Conservation (phyloP, 495 filamentous ascomycete species). For the Talaromyces trachyspermus region DNA sequence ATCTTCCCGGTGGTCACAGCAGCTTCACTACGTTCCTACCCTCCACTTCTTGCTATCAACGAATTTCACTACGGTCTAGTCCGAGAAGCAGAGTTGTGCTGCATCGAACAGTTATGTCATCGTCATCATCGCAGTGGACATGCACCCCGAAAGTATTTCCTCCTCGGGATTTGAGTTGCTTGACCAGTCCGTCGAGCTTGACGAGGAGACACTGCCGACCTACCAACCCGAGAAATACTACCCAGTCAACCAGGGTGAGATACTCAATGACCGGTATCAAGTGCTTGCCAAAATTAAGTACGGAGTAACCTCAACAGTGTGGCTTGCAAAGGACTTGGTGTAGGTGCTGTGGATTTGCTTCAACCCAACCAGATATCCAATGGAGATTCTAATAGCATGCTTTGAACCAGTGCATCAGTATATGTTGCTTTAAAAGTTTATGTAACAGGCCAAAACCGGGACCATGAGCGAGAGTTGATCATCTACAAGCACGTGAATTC, state of each 20-base stretch:
- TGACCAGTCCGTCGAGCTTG: conserved; percentile 16
- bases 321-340: conserved; percentile 33
- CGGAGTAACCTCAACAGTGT: conserved; percentile 38
- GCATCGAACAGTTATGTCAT: neutral
- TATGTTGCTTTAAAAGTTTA: conserved; percentile 19
- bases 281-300: conserved; percentile 39
- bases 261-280: conserved; percentile 33
- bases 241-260: conserved; percentile 32
- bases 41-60: neutral
- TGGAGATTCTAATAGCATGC: neutral
- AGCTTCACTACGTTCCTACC: too few relatives aligned
- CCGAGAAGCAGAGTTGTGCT: neutral
- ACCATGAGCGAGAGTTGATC: conserved; percentile 16
- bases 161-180: conserved; percentile 13
- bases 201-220: conserved; percentile 26
- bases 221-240: conserved; percentile 33
- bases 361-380: neutral
- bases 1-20: neutral
- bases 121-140: neutral
- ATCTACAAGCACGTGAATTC: conserved; percentile 17
- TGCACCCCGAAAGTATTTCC: neutral
- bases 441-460: conserved; percentile 9
- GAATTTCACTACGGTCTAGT: neutral
- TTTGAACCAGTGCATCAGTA: conserved; percentile 7
- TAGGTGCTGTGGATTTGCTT: conserved; percentile 9